Percentiles rank a stretch among this genome's conserved stretches.
phyloP scores from a whole-genome alignment of 108 stramenopile species.

The Skeletonema marinoi region DNA sequence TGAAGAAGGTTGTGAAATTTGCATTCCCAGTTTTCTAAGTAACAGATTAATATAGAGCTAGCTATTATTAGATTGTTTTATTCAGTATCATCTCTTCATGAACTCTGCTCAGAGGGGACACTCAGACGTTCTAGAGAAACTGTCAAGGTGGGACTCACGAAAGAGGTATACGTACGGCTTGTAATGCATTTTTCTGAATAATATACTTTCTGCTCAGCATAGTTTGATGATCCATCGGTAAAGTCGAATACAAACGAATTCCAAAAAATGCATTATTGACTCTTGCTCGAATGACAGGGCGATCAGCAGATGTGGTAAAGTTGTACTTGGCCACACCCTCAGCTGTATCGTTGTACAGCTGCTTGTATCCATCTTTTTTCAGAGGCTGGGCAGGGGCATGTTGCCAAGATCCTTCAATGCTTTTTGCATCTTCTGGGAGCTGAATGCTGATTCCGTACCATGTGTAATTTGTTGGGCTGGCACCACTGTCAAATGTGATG shows the following conservation, averaged over 20 bases:
- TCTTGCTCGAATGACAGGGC: background rate
- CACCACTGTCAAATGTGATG: background rate
- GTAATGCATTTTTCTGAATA: background rate
- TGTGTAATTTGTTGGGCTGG: background rate
- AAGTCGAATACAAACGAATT: background rate
- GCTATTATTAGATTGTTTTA: too few relatives aligned
- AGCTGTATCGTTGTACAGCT: background rate
- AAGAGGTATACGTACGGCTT: background rate
- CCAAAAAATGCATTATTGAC: background rate
- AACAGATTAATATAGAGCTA: too few relatives aligned
- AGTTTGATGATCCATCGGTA: background rate
- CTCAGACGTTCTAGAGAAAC: background rate
- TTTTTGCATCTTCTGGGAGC: background rate
- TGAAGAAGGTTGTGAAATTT: background rate
- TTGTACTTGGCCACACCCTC: background rate
- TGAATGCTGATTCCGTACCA: background rate
- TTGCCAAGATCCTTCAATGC: background rate
- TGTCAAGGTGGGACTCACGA: background rate
- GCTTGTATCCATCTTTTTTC: background rate
- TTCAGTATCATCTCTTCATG: background rate
- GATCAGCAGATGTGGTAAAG: slow-evolving; percentile 3
- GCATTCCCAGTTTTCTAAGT: background rate
- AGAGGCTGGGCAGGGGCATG: background rate
- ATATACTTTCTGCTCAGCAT: background rate
- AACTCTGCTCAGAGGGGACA: background rate